phyloP scores from a whole-genome alignment of 78 protist genomes.

The Thecamonas trahens region DNA sequence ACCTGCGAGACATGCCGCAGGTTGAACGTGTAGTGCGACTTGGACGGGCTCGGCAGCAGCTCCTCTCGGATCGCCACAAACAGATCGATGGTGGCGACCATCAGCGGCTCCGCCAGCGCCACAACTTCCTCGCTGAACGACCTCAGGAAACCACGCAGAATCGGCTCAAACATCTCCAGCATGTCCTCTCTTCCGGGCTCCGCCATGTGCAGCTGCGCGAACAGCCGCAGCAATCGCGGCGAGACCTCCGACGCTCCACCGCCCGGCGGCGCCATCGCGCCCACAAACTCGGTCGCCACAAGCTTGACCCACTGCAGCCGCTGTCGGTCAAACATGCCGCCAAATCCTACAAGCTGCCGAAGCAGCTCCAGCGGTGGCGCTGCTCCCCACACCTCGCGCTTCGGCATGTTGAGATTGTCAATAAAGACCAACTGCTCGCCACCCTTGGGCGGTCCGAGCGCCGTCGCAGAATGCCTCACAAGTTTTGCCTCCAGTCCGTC shows the following conservation, averaged over 20 bases:
- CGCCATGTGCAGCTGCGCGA: slow-evolving; percentile 49
- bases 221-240: slow-evolving; percentile 35
- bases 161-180: slow-evolving; percentile 37
- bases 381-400: slow-evolving; percentile 64
- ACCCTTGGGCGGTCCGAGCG: slow-evolving; percentile 65
- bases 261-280: slow-evolving; percentile 85
- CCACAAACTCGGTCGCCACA: slow-evolving; percentile 44
- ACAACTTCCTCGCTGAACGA: background rate
- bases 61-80: background rate
- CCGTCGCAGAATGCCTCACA: slow-evolving; percentile 43
- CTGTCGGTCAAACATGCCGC: slow-evolving; percentile 77
- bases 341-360: slow-evolving; percentile 77
- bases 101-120: background rate
- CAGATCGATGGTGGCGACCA: slow-evolving; percentile 29
- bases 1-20: slow-evolving; percentile 73
- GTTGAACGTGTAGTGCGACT: slow-evolving; percentile 79
- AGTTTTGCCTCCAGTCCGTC: slow-evolving; percentile 33
- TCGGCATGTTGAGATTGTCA: slow-evolving; percentile 91
- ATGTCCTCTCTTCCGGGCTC: slow-evolving; percentile 44
- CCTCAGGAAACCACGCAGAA: slow-evolving; percentile 12
- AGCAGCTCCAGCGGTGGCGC: slow-evolving; percentile 91
- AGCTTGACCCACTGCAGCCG: slow-evolving; percentile 29
- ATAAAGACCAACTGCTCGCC: slow-evolving; percentile 52
- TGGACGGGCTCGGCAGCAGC: slow-evolving; percentile 73
- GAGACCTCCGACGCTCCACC: slow-evolving; percentile 61